Base-by-base conservation (phyloP, 257 asterid species). In the Lycium barbarum region DNA sequence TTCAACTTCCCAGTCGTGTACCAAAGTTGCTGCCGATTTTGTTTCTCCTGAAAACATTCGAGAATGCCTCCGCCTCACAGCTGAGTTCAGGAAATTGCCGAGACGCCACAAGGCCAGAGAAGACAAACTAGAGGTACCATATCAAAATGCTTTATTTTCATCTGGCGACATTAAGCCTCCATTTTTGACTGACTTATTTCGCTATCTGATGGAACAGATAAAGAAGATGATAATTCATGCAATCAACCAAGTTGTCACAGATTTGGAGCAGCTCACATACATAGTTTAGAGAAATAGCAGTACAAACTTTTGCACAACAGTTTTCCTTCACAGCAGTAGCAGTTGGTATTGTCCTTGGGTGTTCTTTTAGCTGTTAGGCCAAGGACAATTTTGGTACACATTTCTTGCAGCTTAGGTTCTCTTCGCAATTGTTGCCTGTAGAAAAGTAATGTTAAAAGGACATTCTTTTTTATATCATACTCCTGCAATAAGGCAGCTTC, bases 11-110 rank as follows among this genome's bases (percentile, higher is more conserved):
- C 96, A 96, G 99, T 95, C 99, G 0, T 96, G 99, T 84, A 94
- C 99, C 12, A 96, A 96, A 89, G 98, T 96, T 43, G 99, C 99
- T 1, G 94, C 73, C 0, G 99, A 96, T 94, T 96, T 96, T 11
- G 98, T 96, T 73, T 93, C 99, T 84, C 99, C 99, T 1, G 99
- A 96, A 91, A 96, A 93, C 85, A 70, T 96, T 54, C 88, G 85
- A 0, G 98, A 96, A 86, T 96, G 98, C 90, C 87, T 95, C 70
- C 91, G 89, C 57, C 91, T 96, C 53, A 91, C 98, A 1, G 97
- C 88, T 84, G 99, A 93, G 89, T 95, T 94, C 84, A 90, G 99
- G 89, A 91, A 82, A 87, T 98, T 96, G 65, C 98, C 99, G 20
- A 95, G 76, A 82, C 86, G 86, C 83, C 99, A 96, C 89, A 96